Evolutionary conservation across 2,329 filamentous ascomycete genomes (phyloP).

Genomic region (Plenodomus biglobosus): DNA sequence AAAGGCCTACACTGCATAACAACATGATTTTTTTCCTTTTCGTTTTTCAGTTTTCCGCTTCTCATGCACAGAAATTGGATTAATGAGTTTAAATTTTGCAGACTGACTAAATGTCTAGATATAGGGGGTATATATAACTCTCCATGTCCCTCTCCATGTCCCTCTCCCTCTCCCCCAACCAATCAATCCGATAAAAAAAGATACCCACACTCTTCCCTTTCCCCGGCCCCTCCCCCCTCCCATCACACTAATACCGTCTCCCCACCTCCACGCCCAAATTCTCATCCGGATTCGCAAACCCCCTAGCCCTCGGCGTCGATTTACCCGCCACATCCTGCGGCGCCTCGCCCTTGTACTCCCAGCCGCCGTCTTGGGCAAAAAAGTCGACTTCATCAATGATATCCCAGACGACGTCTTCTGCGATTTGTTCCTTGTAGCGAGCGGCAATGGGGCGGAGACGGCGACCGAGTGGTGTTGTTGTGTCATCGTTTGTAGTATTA

Average conservation of each 20-base stretch:
- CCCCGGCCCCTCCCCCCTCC: too few species aligned
- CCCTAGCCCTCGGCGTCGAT: constrained; percentile 41
- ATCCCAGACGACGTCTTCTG: constrained; percentile 90
- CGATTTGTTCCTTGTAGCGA: constrained; percentile 88
- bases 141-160: too few species aligned
- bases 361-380: constrained; percentile 69
- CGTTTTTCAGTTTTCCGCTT: too few species aligned
- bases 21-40: too few species aligned
- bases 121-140: too few species aligned
- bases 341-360: constrained; percentile 43
- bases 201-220: neutral
- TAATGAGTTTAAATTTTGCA: too few species aligned
- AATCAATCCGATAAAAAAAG: too few species aligned
- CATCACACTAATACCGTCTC: constrained; percentile 27
- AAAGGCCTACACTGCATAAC: too few species aligned
- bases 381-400: constrained; percentile 93
- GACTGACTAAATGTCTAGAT: too few species aligned
- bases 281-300: constrained; percentile 43
- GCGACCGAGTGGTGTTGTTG: constrained; percentile 29
- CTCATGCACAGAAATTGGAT: too few species aligned
- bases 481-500: neutral
- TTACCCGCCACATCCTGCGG: constrained; percentile 36
- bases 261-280: constrained; percentile 43
- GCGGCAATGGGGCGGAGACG: constrained; percentile 66
- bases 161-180: too few species aligned